Conservation (phyloP, 352 stramenopile species). For the Phytopythium mirpurense region DNA sequence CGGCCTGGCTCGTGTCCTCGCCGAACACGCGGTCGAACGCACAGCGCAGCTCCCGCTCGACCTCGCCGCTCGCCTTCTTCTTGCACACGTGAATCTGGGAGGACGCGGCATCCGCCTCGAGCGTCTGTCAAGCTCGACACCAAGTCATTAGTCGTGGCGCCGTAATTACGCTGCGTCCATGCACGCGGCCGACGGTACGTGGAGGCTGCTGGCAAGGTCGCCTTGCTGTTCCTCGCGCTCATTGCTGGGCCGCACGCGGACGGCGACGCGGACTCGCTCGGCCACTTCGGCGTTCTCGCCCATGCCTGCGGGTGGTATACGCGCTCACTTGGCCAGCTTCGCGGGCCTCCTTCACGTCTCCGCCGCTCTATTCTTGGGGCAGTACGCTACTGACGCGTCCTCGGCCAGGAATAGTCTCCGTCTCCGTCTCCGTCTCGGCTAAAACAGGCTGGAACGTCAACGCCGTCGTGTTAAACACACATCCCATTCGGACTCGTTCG, state of each 20-base stretch:
- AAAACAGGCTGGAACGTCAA: too few species aligned
- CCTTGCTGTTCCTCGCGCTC: constrained; percentile 47
- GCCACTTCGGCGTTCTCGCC: constrained; percentile 22
- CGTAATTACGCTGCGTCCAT: neutral
- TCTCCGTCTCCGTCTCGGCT: neutral
- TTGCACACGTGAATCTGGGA: constrained; percentile 45
- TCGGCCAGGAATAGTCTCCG: neutral
- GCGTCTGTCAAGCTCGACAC: constrained; percentile 10
- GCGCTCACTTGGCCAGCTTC: too few species aligned
- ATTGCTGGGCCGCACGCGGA: constrained; percentile 76
- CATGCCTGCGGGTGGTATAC: constrained; percentile 13
- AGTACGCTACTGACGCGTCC: neutral
- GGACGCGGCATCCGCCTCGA: constrained; percentile 29
- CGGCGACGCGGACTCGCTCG: constrained; percentile 69
- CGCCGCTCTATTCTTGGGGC: neutral
- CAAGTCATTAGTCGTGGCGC: neutral
- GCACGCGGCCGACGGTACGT: constrained; percentile 17
- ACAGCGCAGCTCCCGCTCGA: constrained; percentile 37
- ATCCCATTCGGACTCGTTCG: too few species aligned
- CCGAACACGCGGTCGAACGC: constrained; percentile 74
- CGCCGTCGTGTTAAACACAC: too few species aligned
- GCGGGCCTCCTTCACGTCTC: too few species aligned
- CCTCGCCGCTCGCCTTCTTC: constrained; percentile 32
- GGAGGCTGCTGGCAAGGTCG: constrained; percentile 8
- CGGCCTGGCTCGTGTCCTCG: constrained; percentile 43